Base-by-base conservation (phyloP, 768 basidiomycete species). In the Megacollybia marginata region DNA sequence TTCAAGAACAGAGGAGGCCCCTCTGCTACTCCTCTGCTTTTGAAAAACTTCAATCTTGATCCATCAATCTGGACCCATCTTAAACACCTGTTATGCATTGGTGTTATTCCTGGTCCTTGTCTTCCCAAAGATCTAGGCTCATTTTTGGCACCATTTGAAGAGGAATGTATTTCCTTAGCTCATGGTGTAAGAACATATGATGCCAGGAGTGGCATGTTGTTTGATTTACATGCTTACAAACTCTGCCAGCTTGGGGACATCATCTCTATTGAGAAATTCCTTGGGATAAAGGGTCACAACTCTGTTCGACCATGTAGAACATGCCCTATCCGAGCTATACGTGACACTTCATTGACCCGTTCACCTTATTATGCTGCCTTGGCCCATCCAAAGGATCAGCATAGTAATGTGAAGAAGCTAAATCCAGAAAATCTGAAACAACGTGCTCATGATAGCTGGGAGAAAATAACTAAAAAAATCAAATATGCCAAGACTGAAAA, bases 221-320 rank as follows among this genome's bases (percentile, higher is more conserved):
- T 40, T 40, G 38, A 40, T 8, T 8, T 60, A 18, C 65, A 42
- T 47, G 63, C 59, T 0, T 65, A 69, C 54, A 54, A 57, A 13
- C 50, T 72, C 3, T 48, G 60, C n/a, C 49, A 52, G 1, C 50
- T 59, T 1, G 62, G 66, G 1, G 70, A 75, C 50, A 67, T 73
- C 2, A 46, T 61, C n/a, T 58, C 66, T 0, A 58, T 70, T 2
- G 51, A 61, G 20, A 65, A 65, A 49, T 38, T 64, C 11, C 35
- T 70, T 44, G 44, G 57, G 2, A 62, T 70, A 33, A 71, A 70
- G 50, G 70, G 72, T 0, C 68, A 67, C 33, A 73, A 71, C 49
- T 61, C 49, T 0, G 35, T 60, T 10, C 54, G 31, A 44, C 69
- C 67, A 0, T 74, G 71, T 48, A 60, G 60, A 1, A 57, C 56